Percentiles rank a stretch among this genome's conserved stretches.
These are phyloP conservation scores for Angophora floribunda DNA, from an alignment of 345 rosid genomes.

Conservation along the genomic window DNA sequence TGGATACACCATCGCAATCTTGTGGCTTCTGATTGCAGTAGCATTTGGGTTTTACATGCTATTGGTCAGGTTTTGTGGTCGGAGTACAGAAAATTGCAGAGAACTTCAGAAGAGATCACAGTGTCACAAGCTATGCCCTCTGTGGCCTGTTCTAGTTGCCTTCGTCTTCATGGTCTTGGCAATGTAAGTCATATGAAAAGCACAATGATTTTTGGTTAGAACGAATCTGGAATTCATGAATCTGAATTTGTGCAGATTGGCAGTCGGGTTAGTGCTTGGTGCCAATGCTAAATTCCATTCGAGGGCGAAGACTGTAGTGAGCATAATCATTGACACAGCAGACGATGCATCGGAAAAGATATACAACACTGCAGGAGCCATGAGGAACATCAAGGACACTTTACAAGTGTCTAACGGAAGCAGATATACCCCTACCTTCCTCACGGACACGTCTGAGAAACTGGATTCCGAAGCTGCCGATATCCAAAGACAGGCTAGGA, in stretches of 20 bases:
- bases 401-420: conserved; percentile 14
- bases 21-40: conserved; percentile 46
- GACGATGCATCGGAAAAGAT: conserved; percentile 42
- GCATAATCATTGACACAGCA: conserved; percentile 49
- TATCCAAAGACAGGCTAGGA: conserved; percentile 33
- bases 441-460: conserved; percentile 26
- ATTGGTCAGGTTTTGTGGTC: conserved; percentile 8
- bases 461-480: conserved; percentile 33
- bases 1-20: conserved; percentile 37
- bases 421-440: conserved; percentile 17
- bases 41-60: conserved; percentile 20
- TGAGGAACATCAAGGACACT: conserved; percentile 32
- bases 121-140: conserved; percentile 17
- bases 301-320: conserved; percentile 25
- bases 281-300: conserved; percentile 44
- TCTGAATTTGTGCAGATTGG: conserved; percentile 22
- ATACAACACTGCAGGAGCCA: conserved; percentile 47
- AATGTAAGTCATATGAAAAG: conserved; percentile 27
- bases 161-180: conserved; percentile 35
- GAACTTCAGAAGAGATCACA: conserved; percentile 13
- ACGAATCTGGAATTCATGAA: background rate
- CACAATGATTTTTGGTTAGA: background rate
- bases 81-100: conserved; percentile 6
- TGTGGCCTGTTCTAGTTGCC: conserved; percentile 27
- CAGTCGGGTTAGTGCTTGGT: conserved; percentile 51